Conservation (phyloP, 176 grass and related monocot genomes). For the Oryza glumipatula region DNA sequence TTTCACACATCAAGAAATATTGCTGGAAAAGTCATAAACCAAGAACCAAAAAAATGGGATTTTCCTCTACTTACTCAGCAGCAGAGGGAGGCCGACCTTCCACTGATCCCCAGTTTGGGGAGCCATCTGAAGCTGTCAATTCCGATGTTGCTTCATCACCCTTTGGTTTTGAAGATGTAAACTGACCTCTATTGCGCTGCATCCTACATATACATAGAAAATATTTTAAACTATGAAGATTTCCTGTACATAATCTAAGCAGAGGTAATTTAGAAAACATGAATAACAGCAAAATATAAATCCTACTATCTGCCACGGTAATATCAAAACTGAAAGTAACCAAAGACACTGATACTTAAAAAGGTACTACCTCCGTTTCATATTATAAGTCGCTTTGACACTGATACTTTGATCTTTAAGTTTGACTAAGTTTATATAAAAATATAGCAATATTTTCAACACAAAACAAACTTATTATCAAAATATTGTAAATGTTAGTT, state of each 20-base stretch:
- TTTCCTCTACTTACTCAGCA: slow-evolving; percentile 61
- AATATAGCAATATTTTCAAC: too few relatives aligned
- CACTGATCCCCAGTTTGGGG: slow-evolving; percentile 71
- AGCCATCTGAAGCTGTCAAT: slow-evolving; percentile 58
- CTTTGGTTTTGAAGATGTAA: slow-evolving; percentile 96
- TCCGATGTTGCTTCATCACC: slow-evolving; percentile 62
- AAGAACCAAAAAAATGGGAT: slow-evolving; percentile 8
- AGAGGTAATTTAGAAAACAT: slow-evolving; percentile 1
- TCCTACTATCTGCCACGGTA: not conserved
- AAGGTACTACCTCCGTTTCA: not conserved
- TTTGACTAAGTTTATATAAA: too few relatives aligned
- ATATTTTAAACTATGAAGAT: not conserved
- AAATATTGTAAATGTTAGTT: too few relatives aligned
- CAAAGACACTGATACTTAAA: not conserved
- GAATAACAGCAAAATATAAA: slow-evolving; percentile 13
- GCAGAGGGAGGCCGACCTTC: slow-evolving; percentile 90
- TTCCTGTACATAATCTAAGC: not conserved
- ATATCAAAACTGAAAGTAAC: slow-evolving; percentile 16
- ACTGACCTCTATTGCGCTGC: slow-evolving; percentile 96
- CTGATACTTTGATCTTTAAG: too few relatives aligned
- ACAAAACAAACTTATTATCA: too few relatives aligned
- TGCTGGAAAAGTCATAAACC: slow-evolving; percentile 15
- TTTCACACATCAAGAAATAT: slow-evolving; percentile 14
- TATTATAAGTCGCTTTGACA: too few relatives aligned
- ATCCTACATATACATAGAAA: slow-evolving; percentile 64